Percentiles rank a stretch among this genome's conserved stretches.
These are phyloP conservation scores for Camelina sativa DNA, from an alignment of 345 rosid species.

Conservation along the genomic window DNA sequence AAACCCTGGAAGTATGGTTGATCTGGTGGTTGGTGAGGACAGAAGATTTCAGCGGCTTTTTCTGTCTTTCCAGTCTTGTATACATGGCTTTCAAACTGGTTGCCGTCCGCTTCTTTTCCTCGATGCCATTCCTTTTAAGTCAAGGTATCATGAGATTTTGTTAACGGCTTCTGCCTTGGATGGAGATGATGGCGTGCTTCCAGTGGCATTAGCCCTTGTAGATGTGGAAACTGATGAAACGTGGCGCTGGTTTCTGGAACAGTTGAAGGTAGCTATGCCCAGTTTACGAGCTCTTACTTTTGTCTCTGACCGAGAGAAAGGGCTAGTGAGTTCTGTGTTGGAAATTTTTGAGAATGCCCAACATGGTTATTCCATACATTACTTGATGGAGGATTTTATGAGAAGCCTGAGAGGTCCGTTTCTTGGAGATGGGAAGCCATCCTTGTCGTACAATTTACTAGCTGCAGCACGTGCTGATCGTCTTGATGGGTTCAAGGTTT, in stretches of 20 bases:
- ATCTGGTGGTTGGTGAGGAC: constrained; percentile 61
- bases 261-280: constrained; percentile 61
- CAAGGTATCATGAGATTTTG: constrained; percentile 78
- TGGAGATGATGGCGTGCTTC: constrained; percentile 79
- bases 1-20: constrained; percentile 74
- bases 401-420: constrained; percentile 75
- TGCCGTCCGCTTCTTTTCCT: constrained; percentile 93
- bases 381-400: constrained; percentile 76
- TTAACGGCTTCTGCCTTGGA: constrained; percentile 83
- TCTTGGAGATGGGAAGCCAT: constrained; percentile 76
- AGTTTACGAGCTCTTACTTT: constrained; percentile 65
- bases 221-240: constrained; percentile 74
- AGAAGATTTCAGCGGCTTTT: constrained; percentile 76
- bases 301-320: constrained; percentile 80
- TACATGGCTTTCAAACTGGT: constrained; percentile 71
- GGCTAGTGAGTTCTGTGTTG: constrained; percentile 56
- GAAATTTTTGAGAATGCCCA: constrained; percentile 70
- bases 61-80: constrained; percentile 66
- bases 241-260: constrained; percentile 90
- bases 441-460: constrained; percentile 65
- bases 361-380: constrained; percentile 75
- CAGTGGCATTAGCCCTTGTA: constrained; percentile 78
- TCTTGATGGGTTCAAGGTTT: constrained; percentile 58
- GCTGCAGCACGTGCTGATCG: constrained; percentile 82
- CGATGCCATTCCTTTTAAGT: constrained; percentile 68